Evolutionary conservation across 768 basidiomycete genomes (phyloP).

Genomic region (Suillus americanus): DNA sequence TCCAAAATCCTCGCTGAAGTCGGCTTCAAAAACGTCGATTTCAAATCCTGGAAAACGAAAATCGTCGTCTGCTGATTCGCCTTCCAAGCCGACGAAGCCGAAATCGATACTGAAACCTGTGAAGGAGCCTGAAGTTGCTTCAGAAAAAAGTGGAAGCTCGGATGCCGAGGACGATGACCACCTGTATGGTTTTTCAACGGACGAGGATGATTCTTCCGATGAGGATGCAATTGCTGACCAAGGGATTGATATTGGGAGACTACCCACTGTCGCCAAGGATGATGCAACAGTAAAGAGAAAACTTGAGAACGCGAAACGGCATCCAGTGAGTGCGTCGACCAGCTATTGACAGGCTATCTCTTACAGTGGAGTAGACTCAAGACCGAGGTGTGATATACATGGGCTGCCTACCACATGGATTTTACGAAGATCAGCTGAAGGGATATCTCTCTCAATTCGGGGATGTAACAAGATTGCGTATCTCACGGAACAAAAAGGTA

Average conservation of each 20-base stretch:
- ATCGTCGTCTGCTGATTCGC: slow-evolving; percentile 13
- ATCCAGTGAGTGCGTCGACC: slow-evolving; percentile 52
- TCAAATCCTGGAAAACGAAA: slow-evolving; percentile 19
- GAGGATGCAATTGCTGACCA: slow-evolving; percentile 64
- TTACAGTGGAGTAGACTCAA: slow-evolving; percentile 31
- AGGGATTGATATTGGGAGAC: slow-evolving; percentile 64
- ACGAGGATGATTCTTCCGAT: slow-evolving; percentile 75
- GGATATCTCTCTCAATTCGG: slow-evolving; percentile 97
- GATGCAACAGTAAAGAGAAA: slow-evolving; percentile 74
- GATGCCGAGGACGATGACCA: slow-evolving; percentile 39
- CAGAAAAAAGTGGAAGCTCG: slow-evolving; percentile 5
- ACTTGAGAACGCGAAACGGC: slow-evolving; percentile 57
- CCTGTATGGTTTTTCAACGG: slow-evolving; percentile 74
- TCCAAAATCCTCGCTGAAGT: slow-evolving; percentile 4
- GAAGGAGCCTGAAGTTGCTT: not conserved
- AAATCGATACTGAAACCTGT: slow-evolving; percentile 4
- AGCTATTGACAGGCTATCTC: not conserved
- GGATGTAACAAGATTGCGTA: slow-evolving; percentile 77
- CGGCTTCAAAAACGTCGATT: slow-evolving; percentile 13
- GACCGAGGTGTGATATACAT: slow-evolving; percentile 87
- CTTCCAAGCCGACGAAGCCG: not conserved
- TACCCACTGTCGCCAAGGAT: slow-evolving; percentile 89
- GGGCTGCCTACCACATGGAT: slow-evolving; percentile 92
- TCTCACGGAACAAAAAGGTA: slow-evolving; percentile 94
- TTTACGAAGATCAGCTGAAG: slow-evolving; percentile 93